Evolutionary conservation across 148 eudicot species (phyloP), one percentile per base, ranked within the genome.

Genomic region (Chenopodium album): DNA sequence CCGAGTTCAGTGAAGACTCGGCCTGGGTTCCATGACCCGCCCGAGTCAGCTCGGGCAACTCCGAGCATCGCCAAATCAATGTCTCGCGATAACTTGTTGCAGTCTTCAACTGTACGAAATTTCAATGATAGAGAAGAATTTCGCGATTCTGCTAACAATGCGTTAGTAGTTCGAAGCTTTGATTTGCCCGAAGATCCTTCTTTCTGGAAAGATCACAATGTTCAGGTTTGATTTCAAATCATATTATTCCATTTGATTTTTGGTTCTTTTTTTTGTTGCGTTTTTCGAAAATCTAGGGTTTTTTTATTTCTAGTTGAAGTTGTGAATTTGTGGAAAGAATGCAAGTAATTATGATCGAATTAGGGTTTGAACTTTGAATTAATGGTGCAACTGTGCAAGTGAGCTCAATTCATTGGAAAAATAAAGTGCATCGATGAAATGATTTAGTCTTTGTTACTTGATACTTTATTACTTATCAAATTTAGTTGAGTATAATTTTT

Each of bases 131-230:
- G 87, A 65, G 90, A 86, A 7, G 90, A 87, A 29, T 76, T 79
- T 26, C 78, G 68, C 3, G 92, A 85, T 52, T 77, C 80, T 63
- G 73, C 77, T 34, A 86, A 85, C 44, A 77, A 73, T 63, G 76
- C 56, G 76, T 46, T 68, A 41, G 80, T 76, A 0, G 82, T 75
- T 79, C 90, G 90, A 69, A 88, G 90, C 79, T 96, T 96, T 41
- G 97, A 96, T 46, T 82, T 96, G 83, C 82, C 85, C 6, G 94
- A 92, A 46, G 98, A 96, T 79, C 94, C 99, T 50, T 82, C 94
- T 9, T 94, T 96, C 66, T 94, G 99, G 99, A 94, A 92, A 63
- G 99, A 96, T 63, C 99, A 96, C 71, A 96, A 94, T 86, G 98
- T 94, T 66, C 99, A 96, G 99, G 99, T 93, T 76, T 28, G 9